A percentile compares a stretch with the other conserved stretches of the same genome.
These are phyloP conservation scores for Phytophthora crassamura DNA, from an alignment of 352 stramenopile genomes.

Conservation along the genomic window DNA sequence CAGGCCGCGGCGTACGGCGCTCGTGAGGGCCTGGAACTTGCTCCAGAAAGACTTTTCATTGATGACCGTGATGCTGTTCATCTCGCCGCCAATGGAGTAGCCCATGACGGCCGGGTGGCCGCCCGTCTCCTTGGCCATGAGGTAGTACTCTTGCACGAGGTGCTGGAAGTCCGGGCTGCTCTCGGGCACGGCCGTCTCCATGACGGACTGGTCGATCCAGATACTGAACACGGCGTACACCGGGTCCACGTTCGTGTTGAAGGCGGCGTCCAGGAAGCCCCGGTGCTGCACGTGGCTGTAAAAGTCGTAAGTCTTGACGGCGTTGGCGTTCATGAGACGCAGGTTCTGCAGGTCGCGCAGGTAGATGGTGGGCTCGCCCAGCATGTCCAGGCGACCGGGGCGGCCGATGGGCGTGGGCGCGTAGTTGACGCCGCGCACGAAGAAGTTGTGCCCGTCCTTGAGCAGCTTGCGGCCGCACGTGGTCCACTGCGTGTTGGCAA, in stretches of 20 bases:
- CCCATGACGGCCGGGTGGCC: slow-evolving; percentile 64
- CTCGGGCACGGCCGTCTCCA: slow-evolving; percentile 41
- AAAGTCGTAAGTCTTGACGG: slow-evolving; percentile 79
- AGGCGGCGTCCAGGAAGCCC: slow-evolving; percentile 66
- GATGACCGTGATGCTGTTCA: slow-evolving; percentile 73
- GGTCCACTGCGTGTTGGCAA: slow-evolving; percentile 61
- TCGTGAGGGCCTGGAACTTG: slow-evolving; percentile 62
- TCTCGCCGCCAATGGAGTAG: slow-evolving; percentile 80
- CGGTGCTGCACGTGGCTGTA: slow-evolving; percentile 58
- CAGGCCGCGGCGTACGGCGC: slow-evolving; percentile 58
- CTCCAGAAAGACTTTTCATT: slow-evolving; percentile 63
- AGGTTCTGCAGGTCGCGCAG: slow-evolving; percentile 69
- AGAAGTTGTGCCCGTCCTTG: slow-evolving; percentile 63
- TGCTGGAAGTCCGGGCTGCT: slow-evolving; percentile 48
- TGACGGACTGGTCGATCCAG: slow-evolving; percentile 72
- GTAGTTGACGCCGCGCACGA: slow-evolving; percentile 80
- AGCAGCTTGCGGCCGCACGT: slow-evolving; percentile 71
- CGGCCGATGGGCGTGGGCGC: slow-evolving; percentile 67
- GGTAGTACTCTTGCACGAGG: slow-evolving; percentile 61
- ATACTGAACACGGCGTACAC: slow-evolving; percentile 80
- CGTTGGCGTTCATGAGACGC: slow-evolving; percentile 77
- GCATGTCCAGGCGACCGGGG: slow-evolving; percentile 60
- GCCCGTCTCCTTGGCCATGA: slow-evolving; percentile 64
- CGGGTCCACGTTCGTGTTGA: slow-evolving; percentile 57
- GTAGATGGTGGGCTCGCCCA: slow-evolving; percentile 61